Conservation (phyloP, 345 rosid genomes). For the Ceriops zippeliana region DNA sequence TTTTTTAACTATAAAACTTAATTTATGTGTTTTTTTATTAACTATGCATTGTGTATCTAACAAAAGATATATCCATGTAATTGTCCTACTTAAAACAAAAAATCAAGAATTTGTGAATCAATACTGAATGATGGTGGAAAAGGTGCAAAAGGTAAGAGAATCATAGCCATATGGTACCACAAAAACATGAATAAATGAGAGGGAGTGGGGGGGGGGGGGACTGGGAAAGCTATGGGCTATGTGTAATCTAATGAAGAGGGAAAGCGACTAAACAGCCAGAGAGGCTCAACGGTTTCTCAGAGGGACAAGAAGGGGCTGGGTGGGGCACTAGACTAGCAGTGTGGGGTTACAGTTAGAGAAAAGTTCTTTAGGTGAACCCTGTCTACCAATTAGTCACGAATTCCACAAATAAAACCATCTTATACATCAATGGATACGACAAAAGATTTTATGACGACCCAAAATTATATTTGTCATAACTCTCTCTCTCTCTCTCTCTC, state of each 20-base stretch:
- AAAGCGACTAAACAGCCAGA: slow-evolving; percentile 41
- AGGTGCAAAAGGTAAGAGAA: neutral
- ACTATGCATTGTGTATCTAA: no score
- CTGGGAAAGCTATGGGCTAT: slow-evolving; percentile 17
- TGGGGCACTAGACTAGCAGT: slow-evolving; percentile 19
- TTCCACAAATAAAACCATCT: no score
- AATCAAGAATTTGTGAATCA: neutral
- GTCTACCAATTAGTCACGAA: no score
- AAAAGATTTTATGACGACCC: no score
- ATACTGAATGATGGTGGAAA: neutral
- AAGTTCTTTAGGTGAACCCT: no score
- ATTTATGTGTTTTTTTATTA: no score
- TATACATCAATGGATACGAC: no score
- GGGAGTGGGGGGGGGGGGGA: neutral
- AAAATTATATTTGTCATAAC: no score
- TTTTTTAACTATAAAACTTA: no score
- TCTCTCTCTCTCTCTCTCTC: no score
- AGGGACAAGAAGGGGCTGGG: slow-evolving; percentile 1
- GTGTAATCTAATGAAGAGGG: slow-evolving; percentile 27
- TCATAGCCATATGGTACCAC: slow-evolving; percentile 15
- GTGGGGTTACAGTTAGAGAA: slow-evolving; percentile 12
- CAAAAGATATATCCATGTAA: no score
- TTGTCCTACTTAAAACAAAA: neutral
- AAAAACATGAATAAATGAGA: slow-evolving; percentile 27
- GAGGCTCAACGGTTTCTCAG: slow-evolving; percentile 41